A percentile compares a stretch with the other conserved stretches of the same genome.
Evolutionary conservation across 495 filamentous ascomycete genomes (phyloP).

Genomic region (Lichina pygmaea): DNA sequence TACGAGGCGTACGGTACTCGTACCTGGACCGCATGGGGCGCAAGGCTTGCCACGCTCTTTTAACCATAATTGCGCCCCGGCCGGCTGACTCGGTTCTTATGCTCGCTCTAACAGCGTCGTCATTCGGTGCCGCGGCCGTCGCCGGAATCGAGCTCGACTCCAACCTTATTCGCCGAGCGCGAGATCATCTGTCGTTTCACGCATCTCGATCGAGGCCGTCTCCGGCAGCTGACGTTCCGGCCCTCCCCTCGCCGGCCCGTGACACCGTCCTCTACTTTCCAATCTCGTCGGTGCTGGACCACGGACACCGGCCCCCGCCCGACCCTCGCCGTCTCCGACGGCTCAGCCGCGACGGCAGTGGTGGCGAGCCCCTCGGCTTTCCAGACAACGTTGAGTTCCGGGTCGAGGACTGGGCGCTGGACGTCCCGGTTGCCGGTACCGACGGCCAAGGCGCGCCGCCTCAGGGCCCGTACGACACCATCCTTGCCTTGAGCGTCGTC

Average conservation of each 20-base stretch:
- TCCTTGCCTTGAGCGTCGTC: slow-evolving; percentile 15
- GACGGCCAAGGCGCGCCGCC: neutral
- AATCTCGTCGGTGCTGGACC: slow-evolving; percentile 11
- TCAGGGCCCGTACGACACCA: slow-evolving; percentile 9
- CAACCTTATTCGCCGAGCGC: slow-evolving; percentile 10
- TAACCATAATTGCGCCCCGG: too few relatives aligned
- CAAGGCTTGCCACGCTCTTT: too few relatives aligned
- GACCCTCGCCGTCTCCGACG: neutral
- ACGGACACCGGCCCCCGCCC: slow-evolving; percentile 9
- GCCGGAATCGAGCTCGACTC: slow-evolving; percentile 14
- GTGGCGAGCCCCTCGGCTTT: slow-evolving; percentile 2
- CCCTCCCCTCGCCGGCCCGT: slow-evolving; percentile 9
- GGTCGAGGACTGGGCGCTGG: slow-evolving; percentile 8
- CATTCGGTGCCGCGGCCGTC: slow-evolving; percentile 10
- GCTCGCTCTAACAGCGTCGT: slow-evolving; percentile 8
- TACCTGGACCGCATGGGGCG: too few relatives aligned
- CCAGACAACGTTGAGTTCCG: slow-evolving; percentile 9
- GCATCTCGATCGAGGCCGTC: slow-evolving; percentile 11
- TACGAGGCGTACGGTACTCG: too few relatives aligned
- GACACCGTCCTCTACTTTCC: slow-evolving; percentile 11
- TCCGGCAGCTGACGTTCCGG: slow-evolving; percentile 10
- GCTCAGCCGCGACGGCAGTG: neutral
- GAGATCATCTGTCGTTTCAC: slow-evolving; percentile 10
- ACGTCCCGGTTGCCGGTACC: neutral
- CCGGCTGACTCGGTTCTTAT: neutral